Evolutionary conservation across 495 filamentous ascomycete genomes (phyloP).

Genomic region (Astrothelium macrocarpum): DNA sequence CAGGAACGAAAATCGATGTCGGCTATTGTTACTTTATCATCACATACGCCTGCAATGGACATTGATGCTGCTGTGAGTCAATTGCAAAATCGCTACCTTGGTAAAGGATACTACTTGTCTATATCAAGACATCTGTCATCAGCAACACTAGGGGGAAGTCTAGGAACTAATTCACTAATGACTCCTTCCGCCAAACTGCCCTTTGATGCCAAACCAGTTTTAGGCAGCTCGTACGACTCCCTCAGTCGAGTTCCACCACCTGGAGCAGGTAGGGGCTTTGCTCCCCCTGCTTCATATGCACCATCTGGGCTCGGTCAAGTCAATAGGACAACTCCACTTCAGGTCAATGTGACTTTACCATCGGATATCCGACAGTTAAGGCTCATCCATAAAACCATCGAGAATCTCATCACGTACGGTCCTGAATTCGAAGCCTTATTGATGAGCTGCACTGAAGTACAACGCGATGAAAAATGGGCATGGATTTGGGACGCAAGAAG

Average conservation of each 20-base stretch:
- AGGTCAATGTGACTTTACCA: constrained; percentile 68
- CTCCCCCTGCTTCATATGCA: constrained; percentile 65
- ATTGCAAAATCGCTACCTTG: constrained; percentile 79
- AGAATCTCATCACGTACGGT: constrained; percentile 63
- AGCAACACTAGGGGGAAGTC: constrained; percentile 52
- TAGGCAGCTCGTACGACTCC: constrained; percentile 33
- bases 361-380: constrained; percentile 68
- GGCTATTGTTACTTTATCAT: constrained; percentile 76
- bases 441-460: constrained; percentile 73
- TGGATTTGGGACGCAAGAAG: constrained; percentile 89
- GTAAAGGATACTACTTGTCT: constrained; percentile 73
- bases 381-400: constrained; percentile 81
- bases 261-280: constrained; percentile 60
- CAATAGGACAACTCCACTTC: constrained; percentile 38
- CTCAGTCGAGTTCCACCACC: constrained; percentile 50
- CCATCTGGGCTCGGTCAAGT: constrained; percentile 27
- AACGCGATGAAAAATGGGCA: constrained; percentile 77
- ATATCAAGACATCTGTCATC: constrained; percentile 80
- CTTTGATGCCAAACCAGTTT: constrained; percentile 74
- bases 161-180: constrained; percentile 36
- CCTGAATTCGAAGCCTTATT: constrained; percentile 88
- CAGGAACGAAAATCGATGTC: constrained; percentile 67
- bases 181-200: constrained; percentile 47
- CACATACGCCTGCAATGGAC: constrained; percentile 74
- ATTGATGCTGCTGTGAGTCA: constrained; percentile 72